Evolutionary conservation across 495 filamentous ascomycete species (phyloP).

Genomic region (Penicillium bovifimosum): DNA sequence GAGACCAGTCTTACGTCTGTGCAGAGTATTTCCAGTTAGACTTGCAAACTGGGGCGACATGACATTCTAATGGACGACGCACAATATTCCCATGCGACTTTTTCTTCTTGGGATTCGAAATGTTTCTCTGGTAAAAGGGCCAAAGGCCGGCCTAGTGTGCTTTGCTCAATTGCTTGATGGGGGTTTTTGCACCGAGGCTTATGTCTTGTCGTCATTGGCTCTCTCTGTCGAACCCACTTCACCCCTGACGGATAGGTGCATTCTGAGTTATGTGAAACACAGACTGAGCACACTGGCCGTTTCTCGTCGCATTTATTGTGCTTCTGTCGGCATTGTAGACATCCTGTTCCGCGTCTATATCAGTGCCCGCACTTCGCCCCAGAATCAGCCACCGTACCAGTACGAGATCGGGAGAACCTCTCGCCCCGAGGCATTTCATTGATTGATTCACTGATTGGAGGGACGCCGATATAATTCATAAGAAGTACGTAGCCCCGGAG

Average conservation of each 20-base stretch:
- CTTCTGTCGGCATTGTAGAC: constrained; percentile 22
- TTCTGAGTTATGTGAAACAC: constrained; percentile 6
- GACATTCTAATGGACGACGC: not conserved
- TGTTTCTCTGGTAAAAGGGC: not conserved
- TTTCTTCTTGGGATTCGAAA: constrained; percentile 20
- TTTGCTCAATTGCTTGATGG: not conserved
- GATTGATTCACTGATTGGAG: too few species aligned
- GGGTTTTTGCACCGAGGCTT: constrained; percentile 11
- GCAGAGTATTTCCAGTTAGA: not conserved
- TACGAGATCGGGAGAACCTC: constrained; percentile 19
- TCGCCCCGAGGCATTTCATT: not conserved
- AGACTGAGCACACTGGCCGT: constrained; percentile 20
- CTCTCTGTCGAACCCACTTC: constrained; percentile 19
- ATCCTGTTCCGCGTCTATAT: constrained; percentile 9
- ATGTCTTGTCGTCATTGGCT: constrained; percentile 16
- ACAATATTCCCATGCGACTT: constrained; percentile 27
- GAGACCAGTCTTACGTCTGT: constrained; percentile 25
- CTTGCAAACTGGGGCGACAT: not conserved
- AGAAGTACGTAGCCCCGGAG: too few species aligned
- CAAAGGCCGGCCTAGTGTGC: not conserved
- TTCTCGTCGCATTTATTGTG: constrained; percentile 26
- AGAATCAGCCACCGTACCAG: constrained; percentile 7
- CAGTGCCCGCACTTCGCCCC: not conserved
- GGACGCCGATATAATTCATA: too few species aligned
- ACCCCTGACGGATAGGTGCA: constrained; percentile 21